Base-by-base conservation (phyloP, 1,139 yeast species). In the Diutina pseudorugosa region DNA sequence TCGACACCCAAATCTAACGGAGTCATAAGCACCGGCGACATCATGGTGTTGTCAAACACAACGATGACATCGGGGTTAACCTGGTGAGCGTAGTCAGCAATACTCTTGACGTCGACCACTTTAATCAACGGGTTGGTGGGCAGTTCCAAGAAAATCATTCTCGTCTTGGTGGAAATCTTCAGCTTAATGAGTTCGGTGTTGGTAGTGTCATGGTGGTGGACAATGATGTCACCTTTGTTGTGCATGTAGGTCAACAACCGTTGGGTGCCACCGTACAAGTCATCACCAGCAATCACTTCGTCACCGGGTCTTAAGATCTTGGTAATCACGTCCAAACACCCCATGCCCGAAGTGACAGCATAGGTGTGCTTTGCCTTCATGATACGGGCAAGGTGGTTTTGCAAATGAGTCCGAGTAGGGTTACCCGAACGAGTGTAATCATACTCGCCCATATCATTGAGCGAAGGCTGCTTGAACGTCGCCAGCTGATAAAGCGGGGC, bases 391-490 rank as follows among this genome's bases (percentile, higher is more conserved):
- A 90, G 65, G 60, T 90, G 95, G 53, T 79, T 73, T 65, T 90
- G 96, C 55, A 89, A 71, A 51, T 80, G 80, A 0, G 94, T 80
- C 66, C 97, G 76, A 1, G 97, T 88, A 33, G 97, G 97, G 66
- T 90, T 90, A 2, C 97, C 97, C n/a, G 94, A 84, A 61, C 97
- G 75, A 0, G 97, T 88, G 66, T 90, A 90, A 67, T 90, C 97
- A 65, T 85, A 90, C 62, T 83, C 85, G 5, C 94, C 93, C 85
- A 85, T 82, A 60, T 84, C 82, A 47, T 80, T 63, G 69, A 87
- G 72, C 6, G 89, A 83, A 48, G 77, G 80, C 66, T 88, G 94
- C 67, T 89, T 90, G 71, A 91, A 91, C 11, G 98, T 91, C 16
- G 98, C 96, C 1, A 95, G 81, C 66, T 88, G 95, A 68, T 91